Base-by-base conservation (phyloP, 1,284 basidiomycete species). In the Sporisorium iseilematis-ciliati region DNA sequence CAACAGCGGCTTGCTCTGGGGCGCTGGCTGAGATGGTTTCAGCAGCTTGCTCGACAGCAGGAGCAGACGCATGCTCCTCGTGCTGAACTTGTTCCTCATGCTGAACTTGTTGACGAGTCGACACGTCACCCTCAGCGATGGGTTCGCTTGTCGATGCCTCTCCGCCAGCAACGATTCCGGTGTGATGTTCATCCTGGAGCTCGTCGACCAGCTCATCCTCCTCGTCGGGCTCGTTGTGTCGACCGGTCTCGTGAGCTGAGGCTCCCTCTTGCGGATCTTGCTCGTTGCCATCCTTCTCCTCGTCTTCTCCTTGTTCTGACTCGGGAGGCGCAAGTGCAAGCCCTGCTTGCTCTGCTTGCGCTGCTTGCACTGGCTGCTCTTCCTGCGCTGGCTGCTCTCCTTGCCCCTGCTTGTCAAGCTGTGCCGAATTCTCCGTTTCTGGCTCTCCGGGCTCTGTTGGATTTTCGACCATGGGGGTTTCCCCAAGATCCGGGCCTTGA, bases 181-280 rank as follows among this genome's bases (percentile, higher is more conserved):
- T 25, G 7, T 40, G 42, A 14, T 58, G 31, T n/a, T 57, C 38
- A 8, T 48, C 65, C 8, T 33, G 35, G 16, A 50, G 20, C 25
- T 62, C 65, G 25, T 62, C 59, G 0, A 46, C 33, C 11, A 68
- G 56, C 65, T 68, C 65, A 35, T 68, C 65, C 42, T 53, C 51
- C 35, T 61, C 64, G n/a, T 45, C 50, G 35, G 51, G 33, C 45
- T 53, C 51, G 23, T 25, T 23, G 2, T 49, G n/a, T 18, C 26
- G 38, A 6, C 12, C 10, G 3, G 4, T 21, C 23, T 33, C 4
- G 26, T n/a, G 45, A 4, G 46, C 18, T 35, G 41, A 4, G 3
- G 25, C 41, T 52, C 2, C 35, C 42, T 40, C 50, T 26, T 51
- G 20, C 33, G 16, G 16, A 18, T 49, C 48, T 33, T 49, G 26